Percentiles rank a stretch among this genome's conserved stretches.
phyloP scores from a whole-genome alignment of 371 early-diverging fungal species.

The Mortierella sp. region DNA sequence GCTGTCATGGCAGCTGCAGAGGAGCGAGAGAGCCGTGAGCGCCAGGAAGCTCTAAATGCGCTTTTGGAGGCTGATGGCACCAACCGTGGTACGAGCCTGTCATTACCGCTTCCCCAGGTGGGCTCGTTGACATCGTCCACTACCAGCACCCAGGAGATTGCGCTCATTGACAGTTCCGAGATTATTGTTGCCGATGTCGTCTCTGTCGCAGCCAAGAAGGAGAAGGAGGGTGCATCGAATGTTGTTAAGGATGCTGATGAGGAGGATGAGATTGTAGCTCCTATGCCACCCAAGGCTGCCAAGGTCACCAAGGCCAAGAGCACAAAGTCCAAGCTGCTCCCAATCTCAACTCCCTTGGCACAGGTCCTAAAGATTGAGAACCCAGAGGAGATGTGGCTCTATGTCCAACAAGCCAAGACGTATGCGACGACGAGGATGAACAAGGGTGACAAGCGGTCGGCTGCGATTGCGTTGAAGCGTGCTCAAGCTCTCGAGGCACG shows the following conservation, averaged over 20 bases:
- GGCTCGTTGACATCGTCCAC: not conserved
- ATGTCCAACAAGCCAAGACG: slow-evolving; percentile 54
- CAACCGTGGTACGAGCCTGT: not conserved
- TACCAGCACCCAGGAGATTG: slow-evolving; percentile 10
- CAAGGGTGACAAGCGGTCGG: slow-evolving; percentile 57
- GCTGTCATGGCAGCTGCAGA: slow-evolving; percentile 10
- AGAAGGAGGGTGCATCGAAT: not conserved
- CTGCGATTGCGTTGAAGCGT: slow-evolving; percentile 50
- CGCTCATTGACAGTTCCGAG: not conserved
- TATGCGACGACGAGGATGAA: slow-evolving; percentile 53
- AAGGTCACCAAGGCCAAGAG: slow-evolving; percentile 21
- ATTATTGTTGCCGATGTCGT: not conserved
- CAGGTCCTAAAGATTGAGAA: slow-evolving; percentile 36
- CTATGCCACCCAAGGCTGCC: slow-evolving; percentile 13
- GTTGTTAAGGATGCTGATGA: not conserved
- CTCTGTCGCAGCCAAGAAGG: not conserved
- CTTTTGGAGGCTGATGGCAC: slow-evolving; percentile 7
- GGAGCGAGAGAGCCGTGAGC: slow-evolving; percentile 4
- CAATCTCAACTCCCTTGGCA: slow-evolving; percentile 51
- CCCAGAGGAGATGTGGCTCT: slow-evolving; percentile 51
- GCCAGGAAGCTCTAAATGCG: slow-evolving; percentile 19
- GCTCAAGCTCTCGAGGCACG: slow-evolving; percentile 49
- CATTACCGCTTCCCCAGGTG: slow-evolving; percentile 15
- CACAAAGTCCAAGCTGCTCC: slow-evolving; percentile 39
- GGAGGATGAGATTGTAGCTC: not conserved